Evolutionary conservation across 495 filamentous ascomycete species (phyloP).

Genomic region (Penicillium cinerascens): DNA sequence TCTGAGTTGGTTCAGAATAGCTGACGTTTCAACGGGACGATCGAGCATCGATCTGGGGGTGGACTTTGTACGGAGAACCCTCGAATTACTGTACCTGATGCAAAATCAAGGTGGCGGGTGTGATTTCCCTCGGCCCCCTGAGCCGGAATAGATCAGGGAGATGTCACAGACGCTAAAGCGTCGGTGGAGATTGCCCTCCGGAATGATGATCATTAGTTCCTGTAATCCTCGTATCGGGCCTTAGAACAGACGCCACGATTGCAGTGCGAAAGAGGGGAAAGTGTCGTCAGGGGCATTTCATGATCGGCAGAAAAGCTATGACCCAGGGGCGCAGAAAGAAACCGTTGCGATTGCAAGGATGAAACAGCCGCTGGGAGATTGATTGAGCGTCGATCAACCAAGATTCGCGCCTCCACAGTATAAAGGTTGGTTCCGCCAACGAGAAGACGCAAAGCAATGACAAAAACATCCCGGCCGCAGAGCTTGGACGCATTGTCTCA

Average conservation of each 20-base stretch:
- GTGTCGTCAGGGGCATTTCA: neutral
- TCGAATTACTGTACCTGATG: neutral
- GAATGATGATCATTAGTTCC: slow-evolving; percentile 1
- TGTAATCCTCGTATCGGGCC: neutral
- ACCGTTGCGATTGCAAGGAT: neutral
- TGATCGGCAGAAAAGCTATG: neutral
- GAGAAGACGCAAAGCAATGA: neutral
- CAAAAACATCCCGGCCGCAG: neutral
- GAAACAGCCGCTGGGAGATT: neutral
- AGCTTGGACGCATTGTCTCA: neutral
- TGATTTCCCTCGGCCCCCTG: neutral
- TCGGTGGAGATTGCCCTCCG: slow-evolving; percentile 3
- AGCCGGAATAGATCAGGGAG: neutral
- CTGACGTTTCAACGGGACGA: neutral
- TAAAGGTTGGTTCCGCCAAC: neutral
- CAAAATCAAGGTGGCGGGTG: neutral
- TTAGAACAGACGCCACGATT: neutral
- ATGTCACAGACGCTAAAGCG: neutral
- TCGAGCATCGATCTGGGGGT: neutral
- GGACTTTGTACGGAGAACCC: neutral
- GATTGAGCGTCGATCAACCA: neutral
- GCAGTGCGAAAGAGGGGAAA: neutral
- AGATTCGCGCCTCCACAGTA: neutral
- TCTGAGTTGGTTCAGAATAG: neutral
- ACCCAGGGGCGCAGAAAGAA: neutral